These are phyloP conservation scores for Sodiomyces alkalinus DNA, from an alignment of 2,329 filamentous ascomycete species.

Conservation along the genomic window DNA sequence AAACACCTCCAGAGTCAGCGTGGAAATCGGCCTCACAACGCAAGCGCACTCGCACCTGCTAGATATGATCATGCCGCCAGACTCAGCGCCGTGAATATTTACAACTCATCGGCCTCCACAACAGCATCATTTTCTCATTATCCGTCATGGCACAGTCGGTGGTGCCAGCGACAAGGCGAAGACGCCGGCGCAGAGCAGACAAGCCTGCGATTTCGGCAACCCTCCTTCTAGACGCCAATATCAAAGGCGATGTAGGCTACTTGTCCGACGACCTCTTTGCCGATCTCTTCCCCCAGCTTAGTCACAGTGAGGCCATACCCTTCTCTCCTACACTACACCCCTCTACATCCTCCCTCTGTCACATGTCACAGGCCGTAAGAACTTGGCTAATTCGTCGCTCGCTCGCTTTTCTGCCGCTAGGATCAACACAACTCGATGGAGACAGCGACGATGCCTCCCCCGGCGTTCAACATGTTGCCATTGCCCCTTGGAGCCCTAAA, in stretches of 20 bases:
- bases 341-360: conserved; percentile 3
- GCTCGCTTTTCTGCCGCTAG: too few species aligned
- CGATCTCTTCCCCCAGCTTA: conserved; percentile 58
- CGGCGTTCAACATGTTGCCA: conserved; percentile 52
- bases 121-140: too few species aligned
- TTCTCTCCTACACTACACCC: conserved; percentile 1
- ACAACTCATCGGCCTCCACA: too few species aligned
- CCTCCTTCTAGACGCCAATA: conserved; percentile 61
- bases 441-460: conserved; percentile 20
- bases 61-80: too few species aligned
- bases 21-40: too few species aligned
- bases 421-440: conserved; percentile 14
- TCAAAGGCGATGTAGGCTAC: conserved; percentile 73
- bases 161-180: too few species aligned
- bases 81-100: too few species aligned
- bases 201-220: conserved; percentile 66
- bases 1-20: too few species aligned
- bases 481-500: conserved; percentile 57
- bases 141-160: too few species aligned
- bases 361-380: too few species aligned
- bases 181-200: conserved; percentile 44
- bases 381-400: too few species aligned
- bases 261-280: conserved; percentile 75
- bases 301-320: conserved; percentile 28
- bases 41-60: too few species aligned